Conservation (phyloP, 768 basidiomycete genomes). For the Russula ochroleuca region DNA sequence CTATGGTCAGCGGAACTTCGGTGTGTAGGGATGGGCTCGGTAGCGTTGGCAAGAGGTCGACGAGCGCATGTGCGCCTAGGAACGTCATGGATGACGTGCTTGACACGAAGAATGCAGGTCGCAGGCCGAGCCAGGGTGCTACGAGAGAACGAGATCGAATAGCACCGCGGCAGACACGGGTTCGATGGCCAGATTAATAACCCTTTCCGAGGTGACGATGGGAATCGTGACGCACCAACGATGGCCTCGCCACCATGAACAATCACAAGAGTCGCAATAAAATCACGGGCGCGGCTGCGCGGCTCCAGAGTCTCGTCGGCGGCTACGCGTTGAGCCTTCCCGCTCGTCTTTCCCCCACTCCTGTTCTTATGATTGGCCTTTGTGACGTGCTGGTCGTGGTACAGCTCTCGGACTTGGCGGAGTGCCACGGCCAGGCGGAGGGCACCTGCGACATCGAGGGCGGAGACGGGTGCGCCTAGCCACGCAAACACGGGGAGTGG, state of each 20-base stretch:
- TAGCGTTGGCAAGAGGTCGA: conserved; percentile 22
- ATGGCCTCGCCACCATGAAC: conserved; percentile 28
- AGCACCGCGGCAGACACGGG: not conserved
- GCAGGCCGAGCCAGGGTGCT: conserved; percentile 27
- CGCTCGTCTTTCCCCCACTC: conserved; percentile 6
- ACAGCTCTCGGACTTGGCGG: conserved; percentile 22
- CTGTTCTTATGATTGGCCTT: conserved; percentile 2
- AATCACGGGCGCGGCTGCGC: conserved; percentile 24
- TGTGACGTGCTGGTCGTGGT: conserved; percentile 5
- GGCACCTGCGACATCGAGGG: conserved; percentile 24
- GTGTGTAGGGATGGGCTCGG: conserved; percentile 15
- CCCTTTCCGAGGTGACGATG: not conserved
- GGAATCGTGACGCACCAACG: conserved; percentile 18
- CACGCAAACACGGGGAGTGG: conserved; percentile 18
- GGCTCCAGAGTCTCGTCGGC: not conserved
- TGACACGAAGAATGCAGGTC: conserved; percentile 26
- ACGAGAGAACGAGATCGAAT: not conserved
- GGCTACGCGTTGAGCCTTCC: conserved; percentile 1
- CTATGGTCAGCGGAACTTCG: conserved; percentile 23
- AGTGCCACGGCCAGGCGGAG: conserved; percentile 22
- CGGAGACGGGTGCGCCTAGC: conserved; percentile 22
- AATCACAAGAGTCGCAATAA: conserved; percentile 25
- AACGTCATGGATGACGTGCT: conserved; percentile 11
- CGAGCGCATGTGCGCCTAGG: conserved; percentile 16
- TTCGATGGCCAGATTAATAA: not conserved